Conservation (phyloP, 495 filamentous ascomycete species). For the Penicillium pulvis region DNA sequence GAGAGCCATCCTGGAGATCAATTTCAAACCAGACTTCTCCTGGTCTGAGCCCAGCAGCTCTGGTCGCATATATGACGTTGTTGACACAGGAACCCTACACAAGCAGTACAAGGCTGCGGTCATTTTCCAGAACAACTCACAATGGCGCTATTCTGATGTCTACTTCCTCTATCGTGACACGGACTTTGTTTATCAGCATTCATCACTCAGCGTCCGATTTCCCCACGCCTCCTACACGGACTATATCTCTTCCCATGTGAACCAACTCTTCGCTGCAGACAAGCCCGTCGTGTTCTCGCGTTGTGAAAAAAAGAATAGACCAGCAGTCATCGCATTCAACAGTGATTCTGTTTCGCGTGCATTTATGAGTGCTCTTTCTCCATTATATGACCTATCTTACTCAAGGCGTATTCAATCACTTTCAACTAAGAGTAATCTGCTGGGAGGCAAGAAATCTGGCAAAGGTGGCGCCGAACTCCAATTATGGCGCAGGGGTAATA, state of each 20-base stretch:
- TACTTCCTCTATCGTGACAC: constrained; percentile 39
- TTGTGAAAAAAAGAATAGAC: constrained; percentile 33
- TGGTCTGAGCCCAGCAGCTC: constrained; percentile 32
- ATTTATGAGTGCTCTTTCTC: constrained; percentile 39
- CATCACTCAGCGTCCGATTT: constrained; percentile 30
- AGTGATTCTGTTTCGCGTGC: constrained; percentile 22
- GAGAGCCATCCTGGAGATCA: constrained; percentile 29
- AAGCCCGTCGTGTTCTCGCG: constrained; percentile 36
- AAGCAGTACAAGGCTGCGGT: constrained; percentile 42
- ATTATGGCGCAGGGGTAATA: constrained; percentile 34
- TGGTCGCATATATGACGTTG: constrained; percentile 35
- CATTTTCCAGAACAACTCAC: constrained; percentile 25
- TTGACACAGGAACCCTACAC: constrained; percentile 34
- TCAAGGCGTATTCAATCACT: constrained; percentile 35
- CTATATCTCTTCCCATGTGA: constrained; percentile 42
- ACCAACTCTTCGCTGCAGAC: constrained; percentile 35
- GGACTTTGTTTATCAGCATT: constrained; percentile 36
- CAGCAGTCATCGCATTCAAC: constrained; percentile 31
- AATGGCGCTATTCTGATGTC: constrained; percentile 36
- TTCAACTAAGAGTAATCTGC: constrained; percentile 31
- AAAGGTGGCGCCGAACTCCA: constrained; percentile 40
- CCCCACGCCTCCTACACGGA: constrained; percentile 35
- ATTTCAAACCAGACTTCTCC: constrained; percentile 25
- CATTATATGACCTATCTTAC: constrained; percentile 34
- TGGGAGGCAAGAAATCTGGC: constrained; percentile 28